phyloP scores from a whole-genome alignment of 768 basidiomycete genomes.

The Scleroderma citrinum region DNA sequence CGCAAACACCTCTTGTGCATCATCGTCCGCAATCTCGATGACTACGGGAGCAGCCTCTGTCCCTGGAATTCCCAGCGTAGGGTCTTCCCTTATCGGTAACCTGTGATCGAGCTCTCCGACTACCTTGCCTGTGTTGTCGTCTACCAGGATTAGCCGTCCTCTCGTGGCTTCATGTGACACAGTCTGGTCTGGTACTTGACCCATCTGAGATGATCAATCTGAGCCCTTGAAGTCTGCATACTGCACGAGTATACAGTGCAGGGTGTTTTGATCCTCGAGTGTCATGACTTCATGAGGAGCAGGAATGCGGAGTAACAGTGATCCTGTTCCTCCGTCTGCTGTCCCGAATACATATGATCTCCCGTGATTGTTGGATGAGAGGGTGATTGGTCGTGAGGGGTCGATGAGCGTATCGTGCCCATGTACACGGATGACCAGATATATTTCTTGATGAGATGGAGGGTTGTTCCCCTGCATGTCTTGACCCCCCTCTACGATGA shows the following conservation, averaged over 20 bases:
- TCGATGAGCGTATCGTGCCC: slow-evolving; percentile 54
- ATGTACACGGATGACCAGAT: slow-evolving; percentile 58
- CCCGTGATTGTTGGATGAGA: slow-evolving; percentile 10
- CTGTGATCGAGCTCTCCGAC: slow-evolving; percentile 61
- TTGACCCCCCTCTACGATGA: slow-evolving; percentile 30
- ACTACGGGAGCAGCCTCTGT: slow-evolving; percentile 62
- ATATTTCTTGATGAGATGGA: slow-evolving; percentile 47
- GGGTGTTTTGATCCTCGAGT: slow-evolving; percentile 52
- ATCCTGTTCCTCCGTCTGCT: slow-evolving; percentile 17
- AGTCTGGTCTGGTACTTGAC: slow-evolving; percentile 22
- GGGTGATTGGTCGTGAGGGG: slow-evolving; percentile 43
- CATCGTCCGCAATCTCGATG: slow-evolving; percentile 53
- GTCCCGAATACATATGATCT: slow-evolving; percentile 16
- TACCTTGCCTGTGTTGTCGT: slow-evolving; percentile 67
- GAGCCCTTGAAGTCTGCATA: slow-evolving; percentile 46
- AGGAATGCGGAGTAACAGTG: slow-evolving; percentile 19
- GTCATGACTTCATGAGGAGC: slow-evolving; percentile 28
- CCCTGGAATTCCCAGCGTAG: slow-evolving; percentile 41
- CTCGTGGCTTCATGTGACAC: slow-evolving; percentile 31
- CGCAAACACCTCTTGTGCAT: slow-evolving; percentile 52
- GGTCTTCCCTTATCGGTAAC: slow-evolving; percentile 54
- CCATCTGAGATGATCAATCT: slow-evolving; percentile 2
- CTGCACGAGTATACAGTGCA: slow-evolving; percentile 62
- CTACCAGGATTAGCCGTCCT: slow-evolving; percentile 64
- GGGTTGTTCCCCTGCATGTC: slow-evolving; percentile 13